A percentile compares a stretch with the other conserved stretches of the same genome.
Conservation (phyloP, 108 stramenopile genomes). For the Ochromonas danica region DNA sequence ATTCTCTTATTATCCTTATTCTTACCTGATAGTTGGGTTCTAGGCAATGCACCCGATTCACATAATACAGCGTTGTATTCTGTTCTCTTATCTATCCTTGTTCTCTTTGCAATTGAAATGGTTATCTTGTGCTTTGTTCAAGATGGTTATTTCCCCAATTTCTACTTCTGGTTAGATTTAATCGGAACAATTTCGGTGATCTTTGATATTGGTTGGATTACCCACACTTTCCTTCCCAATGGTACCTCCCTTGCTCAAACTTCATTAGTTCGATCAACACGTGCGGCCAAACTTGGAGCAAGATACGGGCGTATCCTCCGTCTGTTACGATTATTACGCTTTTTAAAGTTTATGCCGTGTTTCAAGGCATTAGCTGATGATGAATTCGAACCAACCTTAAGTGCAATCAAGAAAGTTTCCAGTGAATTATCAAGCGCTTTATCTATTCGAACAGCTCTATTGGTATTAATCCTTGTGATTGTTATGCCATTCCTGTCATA, state of each 20-base stretch:
- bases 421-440: neutral
- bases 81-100: neutral
- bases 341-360: constrained; percentile 20
- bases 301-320: constrained; percentile 24
- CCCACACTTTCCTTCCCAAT: constrained; percentile 17
- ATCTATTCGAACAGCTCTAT: neutral
- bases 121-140: constrained; percentile 7
- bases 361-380: constrained; percentile 16
- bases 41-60: constrained; percentile 19
- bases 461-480: constrained; percentile 20
- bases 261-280: constrained; percentile 12
- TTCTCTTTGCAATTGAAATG: constrained; percentile 7
- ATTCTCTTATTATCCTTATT: constrained; percentile 33
- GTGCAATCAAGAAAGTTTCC: constrained; percentile 29
- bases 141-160: constrained; percentile 16
- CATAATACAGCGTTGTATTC: constrained; percentile 2
- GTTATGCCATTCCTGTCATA: constrained; percentile 30
- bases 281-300: constrained; percentile 23
- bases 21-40: constrained; percentile 27
- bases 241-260: neutral
- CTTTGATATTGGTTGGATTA: constrained; percentile 26
- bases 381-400: constrained; percentile 29
- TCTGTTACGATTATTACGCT: neutral
- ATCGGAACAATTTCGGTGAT: constrained; percentile 26
- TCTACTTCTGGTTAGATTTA: constrained; percentile 30